Conservation (phyloP, 83 land plant species). For the Isoetes engelmannii region DNA sequence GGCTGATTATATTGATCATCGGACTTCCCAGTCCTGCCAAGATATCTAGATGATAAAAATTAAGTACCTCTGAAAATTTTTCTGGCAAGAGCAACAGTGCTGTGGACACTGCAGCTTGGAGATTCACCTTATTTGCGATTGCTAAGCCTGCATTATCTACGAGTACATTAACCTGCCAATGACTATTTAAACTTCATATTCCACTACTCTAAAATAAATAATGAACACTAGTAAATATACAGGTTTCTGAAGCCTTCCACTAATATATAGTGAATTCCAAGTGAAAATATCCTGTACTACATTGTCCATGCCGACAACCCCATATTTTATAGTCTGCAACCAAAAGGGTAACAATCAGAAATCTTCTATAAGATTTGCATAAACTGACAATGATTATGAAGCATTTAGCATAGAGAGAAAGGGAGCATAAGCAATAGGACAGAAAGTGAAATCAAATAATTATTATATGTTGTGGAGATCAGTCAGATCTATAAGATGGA, state of each 20-base stretch:
- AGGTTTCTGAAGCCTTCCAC: slow-evolving; percentile 92
- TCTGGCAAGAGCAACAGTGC: slow-evolving; percentile 82
- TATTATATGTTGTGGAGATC: too few species aligned
- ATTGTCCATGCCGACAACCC: slow-evolving; percentile 64
- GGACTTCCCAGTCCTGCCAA: not conserved
- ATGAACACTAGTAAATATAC: slow-evolving; percentile 30
- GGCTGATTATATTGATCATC: not conserved
- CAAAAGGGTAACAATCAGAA: not conserved
- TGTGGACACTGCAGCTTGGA: slow-evolving; percentile 64
- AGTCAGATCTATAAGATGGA: too few species aligned
- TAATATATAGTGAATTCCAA: slow-evolving; percentile 70
- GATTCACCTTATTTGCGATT: slow-evolving; percentile 51
- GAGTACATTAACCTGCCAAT: slow-evolving; percentile 51
- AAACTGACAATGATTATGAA: too few species aligned
- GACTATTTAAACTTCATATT: not conserved
- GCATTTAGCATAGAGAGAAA: too few species aligned
- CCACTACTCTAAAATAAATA: not conserved
- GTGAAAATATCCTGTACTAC: slow-evolving; percentile 53
- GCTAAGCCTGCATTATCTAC: slow-evolving; percentile 53
- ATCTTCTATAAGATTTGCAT: too few species aligned
- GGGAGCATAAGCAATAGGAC: too few species aligned
- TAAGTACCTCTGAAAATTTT: slow-evolving; percentile 67
- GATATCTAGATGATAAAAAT: not conserved
- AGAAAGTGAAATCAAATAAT: too few species aligned
- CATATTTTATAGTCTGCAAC: slow-evolving; percentile 66